Evolutionary conservation across 345 rosid genomes (phyloP).

Genomic region (Euphorbia pulcherrima): DNA sequence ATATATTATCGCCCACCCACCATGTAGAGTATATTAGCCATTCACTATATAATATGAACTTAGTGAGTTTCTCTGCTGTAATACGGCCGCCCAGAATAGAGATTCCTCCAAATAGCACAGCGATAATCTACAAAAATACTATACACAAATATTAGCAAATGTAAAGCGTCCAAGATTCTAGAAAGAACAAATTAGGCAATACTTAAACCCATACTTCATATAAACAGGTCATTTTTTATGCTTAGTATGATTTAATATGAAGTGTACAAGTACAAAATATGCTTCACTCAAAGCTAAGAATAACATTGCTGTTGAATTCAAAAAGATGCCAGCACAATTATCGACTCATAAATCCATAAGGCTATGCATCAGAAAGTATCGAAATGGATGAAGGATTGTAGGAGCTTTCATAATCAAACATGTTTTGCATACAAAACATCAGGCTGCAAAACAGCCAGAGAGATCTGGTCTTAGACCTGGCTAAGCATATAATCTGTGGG

Average conservation of each 20-base stretch:
- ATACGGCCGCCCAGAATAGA: constrained; percentile 78
- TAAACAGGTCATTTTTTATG: constrained; percentile 8
- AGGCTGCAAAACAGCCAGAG: not conserved
- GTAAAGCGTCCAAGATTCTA: not conserved
- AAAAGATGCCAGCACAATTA: not conserved
- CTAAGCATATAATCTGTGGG: not conserved
- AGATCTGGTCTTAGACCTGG: not conserved
- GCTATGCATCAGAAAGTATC: no score
- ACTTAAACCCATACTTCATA: constrained; percentile 1
- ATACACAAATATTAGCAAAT: constrained; percentile 14
- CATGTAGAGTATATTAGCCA: constrained; percentile 96
- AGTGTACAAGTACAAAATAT: not conserved
- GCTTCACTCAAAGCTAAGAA: not conserved
- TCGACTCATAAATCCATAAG: not conserved
- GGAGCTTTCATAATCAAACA: not conserved
- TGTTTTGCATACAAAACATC: not conserved
- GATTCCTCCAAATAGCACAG: constrained; percentile 85
- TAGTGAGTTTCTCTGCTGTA: constrained; percentile 91
- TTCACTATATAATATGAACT: constrained; percentile 89
- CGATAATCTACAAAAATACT: constrained; percentile 55
- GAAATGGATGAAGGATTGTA: not conserved
- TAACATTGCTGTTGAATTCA: not conserved
- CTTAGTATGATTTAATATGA: constrained; percentile 1
- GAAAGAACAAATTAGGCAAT: not conserved
- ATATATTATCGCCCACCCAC: constrained; percentile 95